Percentiles rank a stretch among this genome's conserved stretches.
Evolutionary conservation across 768 basidiomycete species (phyloP).

Genomic region (Boletus vinaceobasis): DNA sequence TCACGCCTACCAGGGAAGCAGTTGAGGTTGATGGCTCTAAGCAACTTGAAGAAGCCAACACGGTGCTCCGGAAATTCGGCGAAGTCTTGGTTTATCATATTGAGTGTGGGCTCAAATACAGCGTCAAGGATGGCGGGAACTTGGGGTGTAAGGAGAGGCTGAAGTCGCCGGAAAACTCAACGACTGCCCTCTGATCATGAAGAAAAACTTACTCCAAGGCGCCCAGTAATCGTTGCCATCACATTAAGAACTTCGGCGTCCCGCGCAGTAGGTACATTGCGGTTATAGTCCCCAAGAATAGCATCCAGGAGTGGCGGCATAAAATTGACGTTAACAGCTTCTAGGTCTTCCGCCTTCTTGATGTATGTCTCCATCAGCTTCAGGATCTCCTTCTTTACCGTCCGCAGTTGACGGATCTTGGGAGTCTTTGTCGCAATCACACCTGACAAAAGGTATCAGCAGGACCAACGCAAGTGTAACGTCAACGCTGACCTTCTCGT

Average conservation of each 20-base stretch:
- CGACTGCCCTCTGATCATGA: background rate
- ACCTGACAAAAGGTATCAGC: slow-evolving; percentile 44
- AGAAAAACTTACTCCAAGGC: slow-evolving; percentile 70
- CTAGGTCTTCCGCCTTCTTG: slow-evolving; percentile 94
- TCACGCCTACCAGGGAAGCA: slow-evolving; percentile 87
- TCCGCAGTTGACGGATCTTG: slow-evolving; percentile 88
- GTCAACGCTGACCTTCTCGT: slow-evolving; percentile 59
- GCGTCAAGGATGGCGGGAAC: slow-evolving; percentile 94
- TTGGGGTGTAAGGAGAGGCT: slow-evolving; percentile 89
- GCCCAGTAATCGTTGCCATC: slow-evolving; percentile 89
- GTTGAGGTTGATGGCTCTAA: slow-evolving; percentile 86
- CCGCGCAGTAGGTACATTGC: slow-evolving; percentile 88
- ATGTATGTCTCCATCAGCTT: slow-evolving; percentile 98
- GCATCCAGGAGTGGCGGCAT: slow-evolving; percentile 96
- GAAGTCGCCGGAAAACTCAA: slow-evolving; percentile 11
- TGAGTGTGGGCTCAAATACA: slow-evolving; percentile 93
- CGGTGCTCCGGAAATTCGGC: slow-evolving; percentile 98
- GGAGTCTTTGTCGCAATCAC: slow-evolving; percentile 94
- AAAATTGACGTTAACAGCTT: slow-evolving; percentile 85
- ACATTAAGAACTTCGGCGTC: slow-evolving; percentile 98
- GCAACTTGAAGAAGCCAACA: slow-evolving; percentile 92
- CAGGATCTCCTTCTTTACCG: slow-evolving; percentile 97
- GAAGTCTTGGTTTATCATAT: slow-evolving; percentile 99
- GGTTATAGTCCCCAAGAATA: slow-evolving; percentile 95
- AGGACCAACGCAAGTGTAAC: background rate